Evolutionary conservation across 495 filamentous ascomycete genomes (phyloP), one percentile per base, ranked within the genome.

Genomic region (Monascus purpureus): DNA sequence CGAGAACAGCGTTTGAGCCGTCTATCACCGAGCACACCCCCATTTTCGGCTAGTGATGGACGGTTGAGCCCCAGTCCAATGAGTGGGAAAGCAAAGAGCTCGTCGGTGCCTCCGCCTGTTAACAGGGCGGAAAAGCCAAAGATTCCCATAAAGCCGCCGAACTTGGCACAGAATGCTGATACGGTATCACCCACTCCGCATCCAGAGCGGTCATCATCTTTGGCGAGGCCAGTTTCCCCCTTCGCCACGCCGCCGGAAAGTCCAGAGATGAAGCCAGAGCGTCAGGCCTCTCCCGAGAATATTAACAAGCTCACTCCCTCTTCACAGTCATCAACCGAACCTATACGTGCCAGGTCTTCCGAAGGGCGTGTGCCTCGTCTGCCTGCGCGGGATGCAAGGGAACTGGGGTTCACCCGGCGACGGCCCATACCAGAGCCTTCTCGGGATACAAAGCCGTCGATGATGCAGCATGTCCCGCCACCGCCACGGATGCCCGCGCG

Each of bases 171-270:
- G 3, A 54, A 59, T 32, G 29, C n/a, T n/a, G n/a, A n/a, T n/a
- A 33, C 4, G 35, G 28, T 7, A 41, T 45, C 0, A 45, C 20
- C 67, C 17, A 50, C 60, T 17, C 65, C 64, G n/a, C 45, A 28
- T 8, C 31, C 42, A 11, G 57, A 60, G 6, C 40, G 32, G 13
- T 29, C 39, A n/a, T 46, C 53, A 13, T 46, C 56, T 3, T 67
- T 67, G 8, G 68, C 70, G n/a, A 58, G 59, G 20, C 5, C 28
- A 9, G 59, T 80, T 1, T 95, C 90, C 4, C 88, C 90, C 0
- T 95, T 97, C 46, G 87, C 65, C 51, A 94, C 86, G 18, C 88
- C 87, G 8, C 86, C 88, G 9, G 77, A 74, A 34, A 92, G 78
- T 41, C 72, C 74, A 9, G 77, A 73, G 32, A 80, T 71, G 30